phyloP scores from a whole-genome alignment of 345 rosid genomes.

The Iberis pinnata region DNA sequence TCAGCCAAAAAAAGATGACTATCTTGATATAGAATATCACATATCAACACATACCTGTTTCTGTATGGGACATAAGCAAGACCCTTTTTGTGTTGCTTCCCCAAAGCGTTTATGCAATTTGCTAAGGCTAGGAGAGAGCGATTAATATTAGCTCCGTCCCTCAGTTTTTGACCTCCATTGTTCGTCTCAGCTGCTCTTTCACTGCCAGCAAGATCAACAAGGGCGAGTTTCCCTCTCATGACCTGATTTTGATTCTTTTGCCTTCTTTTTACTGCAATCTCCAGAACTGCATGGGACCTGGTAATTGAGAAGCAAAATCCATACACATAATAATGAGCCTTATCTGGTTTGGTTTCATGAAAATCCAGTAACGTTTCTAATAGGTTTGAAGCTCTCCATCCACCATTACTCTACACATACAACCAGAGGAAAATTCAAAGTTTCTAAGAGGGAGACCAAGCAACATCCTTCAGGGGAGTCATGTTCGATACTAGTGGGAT shows the following conservation, averaged over 20 bases:
- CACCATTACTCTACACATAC: no score
- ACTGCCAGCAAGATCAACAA: constrained; percentile 98
- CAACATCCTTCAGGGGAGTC: no score
- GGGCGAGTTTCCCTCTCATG: constrained; percentile 85
- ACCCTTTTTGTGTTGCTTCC: constrained; percentile 93
- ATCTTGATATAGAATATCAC: constrained; percentile 6
- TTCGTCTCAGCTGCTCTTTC: constrained; percentile 96
- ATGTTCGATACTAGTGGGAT: no score
- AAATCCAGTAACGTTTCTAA: background rate
- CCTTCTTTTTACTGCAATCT: constrained; percentile 76
- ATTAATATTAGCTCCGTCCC: constrained; percentile 93
- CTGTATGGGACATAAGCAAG: constrained; percentile 97
- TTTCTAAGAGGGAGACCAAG: no score
- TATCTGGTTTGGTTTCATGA: background rate
- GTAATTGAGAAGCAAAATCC: constrained; percentile 16
- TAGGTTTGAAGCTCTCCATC: no score
- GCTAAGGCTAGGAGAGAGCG: constrained; percentile 93
- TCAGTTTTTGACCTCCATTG: constrained; percentile 80
- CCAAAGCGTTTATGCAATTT: constrained; percentile 89
- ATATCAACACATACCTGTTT: constrained; percentile 49
- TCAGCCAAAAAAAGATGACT: constrained; percentile 4
- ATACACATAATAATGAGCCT: background rate
- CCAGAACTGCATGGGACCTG: constrained; percentile 93
- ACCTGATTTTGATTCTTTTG: constrained; percentile 72
- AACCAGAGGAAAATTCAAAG: no score